phyloP scores from a whole-genome alignment of 805 yeast genomes.

The Kodamaea nitidulidarum region DNA sequence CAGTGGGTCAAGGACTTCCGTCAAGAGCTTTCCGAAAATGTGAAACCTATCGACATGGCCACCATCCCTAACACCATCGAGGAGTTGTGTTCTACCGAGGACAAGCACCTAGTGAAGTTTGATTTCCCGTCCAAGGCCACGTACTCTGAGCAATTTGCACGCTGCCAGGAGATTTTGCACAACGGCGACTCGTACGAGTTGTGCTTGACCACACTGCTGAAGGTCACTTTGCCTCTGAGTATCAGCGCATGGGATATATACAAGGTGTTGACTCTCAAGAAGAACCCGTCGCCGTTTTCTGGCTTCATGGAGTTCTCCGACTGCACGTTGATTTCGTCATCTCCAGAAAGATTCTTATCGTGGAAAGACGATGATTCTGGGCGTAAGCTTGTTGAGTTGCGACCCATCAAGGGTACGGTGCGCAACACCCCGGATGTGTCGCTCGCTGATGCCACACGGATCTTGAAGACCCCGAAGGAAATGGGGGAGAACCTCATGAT shows the following conservation, averaged over 20 bases:
- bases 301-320: conserved; percentile 70
- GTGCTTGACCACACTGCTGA: conserved; percentile 78
- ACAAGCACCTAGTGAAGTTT: conserved; percentile 28
- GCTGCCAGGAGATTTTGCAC: conserved; percentile 64
- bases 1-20: conserved; percentile 31
- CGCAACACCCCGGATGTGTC: conserved; percentile 55
- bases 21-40: conserved; percentile 1
- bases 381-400: conserved; percentile 57
- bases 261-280: conserved; percentile 54
- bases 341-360: conserved; percentile 88
- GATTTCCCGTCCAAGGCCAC: conserved; percentile 49
- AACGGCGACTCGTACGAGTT: conserved; percentile 92
- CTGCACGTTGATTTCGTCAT: conserved; percentile 69
- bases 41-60: conserved; percentile 14
- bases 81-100: conserved; percentile 20
- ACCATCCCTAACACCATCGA: conserved; percentile 23
- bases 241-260: conserved; percentile 75
- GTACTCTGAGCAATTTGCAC: conserved; percentile 53
- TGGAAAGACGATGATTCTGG: conserved; percentile 48
- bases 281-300: conserved; percentile 92
- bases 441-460: conserved; percentile 53
- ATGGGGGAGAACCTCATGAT: conserved; percentile 96
- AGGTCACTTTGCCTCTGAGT: conserved; percentile 46
- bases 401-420: conserved; percentile 97
- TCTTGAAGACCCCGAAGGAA: conserved; percentile 83